Evolutionary conservation across 495 filamentous ascomycete genomes (phyloP), one percentile per base, ranked within the genome.

Genomic region (Acidiella bohemica): DNA sequence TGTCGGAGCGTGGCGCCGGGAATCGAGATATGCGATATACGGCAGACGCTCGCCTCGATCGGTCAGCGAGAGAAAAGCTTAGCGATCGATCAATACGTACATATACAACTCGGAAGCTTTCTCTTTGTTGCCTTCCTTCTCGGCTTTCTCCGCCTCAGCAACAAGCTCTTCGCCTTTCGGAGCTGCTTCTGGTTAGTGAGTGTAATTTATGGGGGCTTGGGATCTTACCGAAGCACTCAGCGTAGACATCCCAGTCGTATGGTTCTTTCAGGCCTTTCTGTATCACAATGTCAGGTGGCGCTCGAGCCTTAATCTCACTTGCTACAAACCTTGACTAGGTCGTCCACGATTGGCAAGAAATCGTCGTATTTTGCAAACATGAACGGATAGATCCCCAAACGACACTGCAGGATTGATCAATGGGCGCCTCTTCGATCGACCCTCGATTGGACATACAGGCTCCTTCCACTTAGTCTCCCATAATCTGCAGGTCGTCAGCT

Each of bases 381-480:
- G 64, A 86, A 88, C 0, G 81, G 82, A 47, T 88, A 88, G 19
- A 86, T 63, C 25, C 73, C 67, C 56, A 72, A 73, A 26, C 53
- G 45, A 54, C 74, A 78, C 66, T 78, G 26, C n/a, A n/a, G n/a
- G n/a, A n/a, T n/a, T n/a, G n/a, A n/a, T n/a, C n/a, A n/a, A n/a
- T n/a, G n/a, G n/a, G n/a, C n/a, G n/a, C n/a, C n/a, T n/a, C n/a
- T n/a, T n/a, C n/a, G n/a, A n/a, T n/a, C n/a, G n/a, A n/a, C n/a
- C n/a, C n/a, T 18, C 37, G 13, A 4, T 21, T 30, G 18, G 14
- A 17, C 22, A 23, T 62, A 81, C 78, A 3, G 73, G 75, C 42
- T 73, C 67, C 59, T 76, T 75, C 81, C 80, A 88, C 58, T 83
- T 84, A 3, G 75, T 76, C 60, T 84, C 78, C 82, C 82, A 88